phyloP scores from a whole-genome alignment of 345 rosid species.

The Eutrema heterophyllum region DNA sequence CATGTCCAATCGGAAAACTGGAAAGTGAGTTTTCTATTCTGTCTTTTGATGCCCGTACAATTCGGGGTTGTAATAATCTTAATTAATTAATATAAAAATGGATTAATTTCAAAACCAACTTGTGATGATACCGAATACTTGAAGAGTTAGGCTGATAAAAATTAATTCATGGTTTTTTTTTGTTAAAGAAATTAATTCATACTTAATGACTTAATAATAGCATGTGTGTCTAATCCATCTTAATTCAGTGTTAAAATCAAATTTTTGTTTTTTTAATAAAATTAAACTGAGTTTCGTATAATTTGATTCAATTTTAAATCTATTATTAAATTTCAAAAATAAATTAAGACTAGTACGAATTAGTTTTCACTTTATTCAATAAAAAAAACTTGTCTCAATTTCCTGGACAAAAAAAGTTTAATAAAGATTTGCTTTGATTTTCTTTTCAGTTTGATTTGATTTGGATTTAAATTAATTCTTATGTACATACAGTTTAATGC shows the following conservation, averaged over 20 bases:
- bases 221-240: not conserved
- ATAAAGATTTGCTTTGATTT: not conserved
- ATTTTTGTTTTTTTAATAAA: not conserved
- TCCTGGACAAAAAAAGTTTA: not conserved
- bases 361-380: too few species aligned
- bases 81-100: not conserved
- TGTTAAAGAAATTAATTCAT: not conserved
- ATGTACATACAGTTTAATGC: not conserved
- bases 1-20: not conserved
- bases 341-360: not conserved
- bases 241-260: not conserved
- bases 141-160: not conserved
- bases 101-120: not conserved
- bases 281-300: not conserved
- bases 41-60: not conserved
- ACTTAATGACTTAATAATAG: not conserved
- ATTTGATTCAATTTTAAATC: not conserved
- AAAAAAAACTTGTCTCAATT: not conserved
- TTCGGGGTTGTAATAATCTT: slow-evolving; percentile 13
- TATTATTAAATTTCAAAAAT: not conserved
- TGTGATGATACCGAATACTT: not conserved
- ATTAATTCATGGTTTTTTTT: not conserved
- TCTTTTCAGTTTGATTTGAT: not conserved
- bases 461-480: not conserved
- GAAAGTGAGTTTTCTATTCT: not conserved